Conservation (phyloP, 208 protist species). For the Tritrichomonas musculus region DNA sequence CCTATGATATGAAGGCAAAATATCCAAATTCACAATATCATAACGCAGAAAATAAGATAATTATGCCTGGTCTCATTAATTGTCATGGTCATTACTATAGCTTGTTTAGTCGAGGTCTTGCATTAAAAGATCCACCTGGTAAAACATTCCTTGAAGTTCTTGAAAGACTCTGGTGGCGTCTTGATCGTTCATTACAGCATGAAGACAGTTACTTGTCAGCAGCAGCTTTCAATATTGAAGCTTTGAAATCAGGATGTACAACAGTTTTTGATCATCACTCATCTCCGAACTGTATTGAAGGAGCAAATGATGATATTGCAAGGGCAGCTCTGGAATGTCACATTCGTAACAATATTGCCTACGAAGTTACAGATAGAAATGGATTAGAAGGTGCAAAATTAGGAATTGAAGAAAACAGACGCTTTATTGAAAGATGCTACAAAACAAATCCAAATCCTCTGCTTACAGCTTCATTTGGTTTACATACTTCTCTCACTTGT, state of each 20-base stretch:
- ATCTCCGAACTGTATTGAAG: slow-evolving; percentile 14
- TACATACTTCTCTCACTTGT: background rate
- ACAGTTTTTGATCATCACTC: background rate
- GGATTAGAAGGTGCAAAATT: background rate
- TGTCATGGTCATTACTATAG: slow-evolving; percentile 7
- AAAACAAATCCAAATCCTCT: background rate
- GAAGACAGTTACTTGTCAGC: slow-evolving; percentile 5
- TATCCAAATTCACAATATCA: background rate
- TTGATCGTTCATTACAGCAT: slow-evolving; percentile 9
- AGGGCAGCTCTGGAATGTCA: background rate
- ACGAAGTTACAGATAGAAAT: slow-evolving; percentile 25
- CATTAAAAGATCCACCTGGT: background rate
- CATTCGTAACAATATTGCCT: slow-evolving; percentile 8
- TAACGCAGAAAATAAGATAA: background rate
- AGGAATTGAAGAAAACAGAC: background rate
- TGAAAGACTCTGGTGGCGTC: background rate
- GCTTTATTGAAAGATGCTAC: slow-evolving; percentile 12
- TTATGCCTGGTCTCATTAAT: slow-evolving; percentile 27
- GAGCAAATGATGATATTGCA: slow-evolving; percentile 19
- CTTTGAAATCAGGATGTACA: background rate
- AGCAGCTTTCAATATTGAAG: background rate
- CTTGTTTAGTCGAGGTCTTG: background rate
- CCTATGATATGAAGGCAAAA: background rate
- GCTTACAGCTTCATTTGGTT: slow-evolving; percentile 14
- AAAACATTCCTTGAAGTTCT: slow-evolving; percentile 27